Evolutionary conservation across 768 basidiomycete species (phyloP).

Genomic region (Pisolithus sp.): DNA sequence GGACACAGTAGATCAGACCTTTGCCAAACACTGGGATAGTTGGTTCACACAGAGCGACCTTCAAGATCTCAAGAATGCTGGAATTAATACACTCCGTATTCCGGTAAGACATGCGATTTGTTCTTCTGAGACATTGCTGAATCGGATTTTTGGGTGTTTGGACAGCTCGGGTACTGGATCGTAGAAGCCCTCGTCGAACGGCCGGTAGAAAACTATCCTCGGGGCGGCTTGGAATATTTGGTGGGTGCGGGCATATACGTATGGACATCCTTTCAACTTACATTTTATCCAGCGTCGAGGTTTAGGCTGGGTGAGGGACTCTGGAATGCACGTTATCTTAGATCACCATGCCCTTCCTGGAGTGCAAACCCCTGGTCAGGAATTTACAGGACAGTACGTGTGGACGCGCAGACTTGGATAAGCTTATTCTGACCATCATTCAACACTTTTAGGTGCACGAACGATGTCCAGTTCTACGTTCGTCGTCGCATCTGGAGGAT

Average conservation of each 20-base stretch:
- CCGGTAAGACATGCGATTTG: constrained; percentile 41
- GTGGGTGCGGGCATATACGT: constrained; percentile 33
- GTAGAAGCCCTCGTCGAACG: constrained; percentile 66
- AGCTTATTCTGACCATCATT: background rate
- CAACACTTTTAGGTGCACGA: constrained; percentile 50
- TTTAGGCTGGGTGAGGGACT: constrained; percentile 48
- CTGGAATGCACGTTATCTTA: constrained; percentile 62
- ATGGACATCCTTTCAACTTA: background rate
- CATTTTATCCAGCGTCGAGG: constrained; percentile 49
- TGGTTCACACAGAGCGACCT: constrained; percentile 72
- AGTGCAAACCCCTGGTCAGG: constrained; percentile 52
- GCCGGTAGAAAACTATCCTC: constrained; percentile 53
- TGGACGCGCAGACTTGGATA: background rate
- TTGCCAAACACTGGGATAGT: constrained; percentile 61
- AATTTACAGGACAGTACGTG: constrained; percentile 62
- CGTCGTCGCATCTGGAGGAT: constrained; percentile 8
- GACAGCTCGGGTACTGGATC: constrained; percentile 80
- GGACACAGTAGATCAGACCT: constrained; percentile 46
- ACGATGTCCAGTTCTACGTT: constrained; percentile 69
- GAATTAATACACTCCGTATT: constrained; percentile 73
- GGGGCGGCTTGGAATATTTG: constrained; percentile 63
- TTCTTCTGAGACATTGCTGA: too few species aligned
- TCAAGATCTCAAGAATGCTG: constrained; percentile 40
- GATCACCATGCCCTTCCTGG: constrained; percentile 71
- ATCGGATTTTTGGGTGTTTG: background rate